A percentile compares a stretch with the other conserved stretches of the same genome.
phyloP scores from a whole-genome alignment of 2,329 filamentous ascomycete species.

The Hirsutella minnesotensis region DNA sequence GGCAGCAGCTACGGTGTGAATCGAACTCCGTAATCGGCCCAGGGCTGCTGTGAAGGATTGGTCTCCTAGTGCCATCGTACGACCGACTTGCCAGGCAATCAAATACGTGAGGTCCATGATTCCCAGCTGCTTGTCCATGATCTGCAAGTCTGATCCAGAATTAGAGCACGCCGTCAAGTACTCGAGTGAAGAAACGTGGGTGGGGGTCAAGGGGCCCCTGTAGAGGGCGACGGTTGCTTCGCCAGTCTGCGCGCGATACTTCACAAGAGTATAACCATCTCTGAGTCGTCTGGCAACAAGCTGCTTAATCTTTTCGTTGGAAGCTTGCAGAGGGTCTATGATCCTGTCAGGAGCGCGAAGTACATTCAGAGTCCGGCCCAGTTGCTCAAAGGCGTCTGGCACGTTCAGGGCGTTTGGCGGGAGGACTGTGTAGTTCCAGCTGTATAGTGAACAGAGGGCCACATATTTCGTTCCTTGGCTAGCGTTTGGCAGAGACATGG shows the following conservation, averaged over 20 bases:
- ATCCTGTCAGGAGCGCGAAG: constrained; percentile 4
- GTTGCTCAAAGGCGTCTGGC: constrained; percentile 15
- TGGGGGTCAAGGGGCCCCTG: constrained; percentile 25
- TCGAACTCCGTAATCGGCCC: neutral
- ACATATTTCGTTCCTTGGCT: constrained; percentile 9
- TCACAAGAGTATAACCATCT: constrained; percentile 26
- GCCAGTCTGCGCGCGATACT: constrained; percentile 24
- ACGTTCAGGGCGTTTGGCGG: constrained; percentile 23
- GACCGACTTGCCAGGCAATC: constrained; percentile 30
- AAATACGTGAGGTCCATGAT: constrained; percentile 33
- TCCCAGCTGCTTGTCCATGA: constrained; percentile 24
- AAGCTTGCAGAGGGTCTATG: neutral
- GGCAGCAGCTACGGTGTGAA: neutral
- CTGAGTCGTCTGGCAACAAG: constrained; percentile 10
- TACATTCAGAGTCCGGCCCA: constrained; percentile 9
- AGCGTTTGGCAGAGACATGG: constrained; percentile 10
- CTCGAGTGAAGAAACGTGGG: constrained; percentile 5
- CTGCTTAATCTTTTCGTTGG: constrained; percentile 1
- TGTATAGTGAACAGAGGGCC: constrained; percentile 22
- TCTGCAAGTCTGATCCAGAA: constrained; percentile 21
- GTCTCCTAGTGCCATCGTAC: constrained; percentile 23
- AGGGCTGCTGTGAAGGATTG: constrained; percentile 14
- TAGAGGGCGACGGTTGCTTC: constrained; percentile 25
- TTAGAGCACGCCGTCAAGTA: constrained; percentile 15
- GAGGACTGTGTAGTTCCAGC: constrained; percentile 26